These are phyloP conservation scores for Coemansia sp. DNA, from an alignment of 192 early-diverging fungal genomes.

Conservation along the genomic window DNA sequence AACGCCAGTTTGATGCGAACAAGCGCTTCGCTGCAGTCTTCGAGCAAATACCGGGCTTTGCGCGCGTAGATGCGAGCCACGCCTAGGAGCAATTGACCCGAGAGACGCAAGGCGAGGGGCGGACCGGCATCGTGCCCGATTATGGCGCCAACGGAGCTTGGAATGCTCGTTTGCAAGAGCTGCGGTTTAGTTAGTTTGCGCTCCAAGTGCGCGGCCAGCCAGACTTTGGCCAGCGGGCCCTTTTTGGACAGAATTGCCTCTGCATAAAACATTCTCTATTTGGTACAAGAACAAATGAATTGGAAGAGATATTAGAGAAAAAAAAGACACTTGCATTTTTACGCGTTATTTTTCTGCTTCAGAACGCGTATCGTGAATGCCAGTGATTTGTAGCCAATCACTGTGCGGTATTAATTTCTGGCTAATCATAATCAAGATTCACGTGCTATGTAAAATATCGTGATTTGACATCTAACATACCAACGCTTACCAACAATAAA, in stretches of 20 bases:
- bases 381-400: too few relatives aligned
- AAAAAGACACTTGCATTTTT: too few relatives aligned
- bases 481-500: not conserved
- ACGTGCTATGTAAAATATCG: too few relatives aligned
- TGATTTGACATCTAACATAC: too few relatives aligned
- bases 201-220: conserved; percentile 98
- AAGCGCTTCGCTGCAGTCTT: conserved; percentile 96
- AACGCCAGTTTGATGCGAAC: conserved; percentile 91
- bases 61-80: conserved; percentile 94
- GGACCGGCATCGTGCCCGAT: conserved; percentile 71
- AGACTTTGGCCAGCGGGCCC: conserved; percentile 91
- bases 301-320: too few relatives aligned
- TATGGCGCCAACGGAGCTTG: conserved; percentile 82
- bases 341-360: too few relatives aligned
- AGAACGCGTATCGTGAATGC: too few relatives aligned
- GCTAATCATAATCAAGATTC: too few relatives aligned
- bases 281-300: too few relatives aligned
- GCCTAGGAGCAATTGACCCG: conserved; percentile 94
- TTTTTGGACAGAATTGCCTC: conserved; percentile 79
- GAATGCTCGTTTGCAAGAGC: conserved; percentile 91
- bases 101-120: conserved; percentile 89
- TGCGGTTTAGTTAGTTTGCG: conserved; percentile 94
- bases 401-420: too few relatives aligned
- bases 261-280: conserved; percentile 65
- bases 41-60: conserved; percentile 93